phyloP scores from a whole-genome alignment of 495 filamentous ascomycete species.

The Daldinia bambusicola region DNA sequence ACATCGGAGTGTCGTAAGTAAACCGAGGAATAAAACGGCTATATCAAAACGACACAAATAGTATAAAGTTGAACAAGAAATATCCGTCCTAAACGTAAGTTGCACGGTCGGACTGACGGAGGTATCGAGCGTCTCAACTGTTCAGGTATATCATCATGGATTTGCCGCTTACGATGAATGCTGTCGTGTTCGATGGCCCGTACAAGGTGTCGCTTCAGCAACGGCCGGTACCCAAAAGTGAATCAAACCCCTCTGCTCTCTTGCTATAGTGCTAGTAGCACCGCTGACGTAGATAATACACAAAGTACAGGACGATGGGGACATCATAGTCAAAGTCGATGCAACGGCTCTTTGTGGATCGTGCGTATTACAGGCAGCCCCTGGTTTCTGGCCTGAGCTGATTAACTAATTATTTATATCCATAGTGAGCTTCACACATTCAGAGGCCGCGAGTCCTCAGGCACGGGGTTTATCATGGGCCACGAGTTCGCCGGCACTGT shows the following conservation, averaged over 20 bases:
- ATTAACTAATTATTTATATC: conserved; percentile 5
- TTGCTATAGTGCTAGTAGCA: no score
- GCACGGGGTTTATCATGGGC: conserved; percentile 65
- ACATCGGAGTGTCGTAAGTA: conserved; percentile 27
- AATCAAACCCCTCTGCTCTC: conserved; percentile 21
- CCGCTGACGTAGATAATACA: conserved; percentile 25
- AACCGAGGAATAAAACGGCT: conserved; percentile 6
- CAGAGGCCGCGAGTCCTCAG: conserved; percentile 76
- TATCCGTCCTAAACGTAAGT: background rate
- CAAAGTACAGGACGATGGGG: conserved; percentile 73
- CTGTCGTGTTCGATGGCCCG: conserved; percentile 75
- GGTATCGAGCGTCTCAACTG: background rate
- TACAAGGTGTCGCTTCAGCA: conserved; percentile 70
- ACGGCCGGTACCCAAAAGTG: conserved; percentile 68
- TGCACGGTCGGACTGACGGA: background rate
- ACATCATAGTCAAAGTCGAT: conserved; percentile 86
- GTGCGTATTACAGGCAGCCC: conserved; percentile 60
- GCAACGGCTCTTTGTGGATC: conserved; percentile 92
- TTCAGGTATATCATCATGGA: conserved; percentile 33
- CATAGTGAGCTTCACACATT: conserved; percentile 88
- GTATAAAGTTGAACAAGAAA: background rate
- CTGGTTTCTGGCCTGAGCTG: conserved; percentile 16
- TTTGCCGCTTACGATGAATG: conserved; percentile 66
- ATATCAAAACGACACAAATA: background rate
- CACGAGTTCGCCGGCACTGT: conserved; percentile 87